phyloP scores from a whole-genome alignment of 108 stramenopile genomes.

The Fragilariopsis cylindrus region DNA sequence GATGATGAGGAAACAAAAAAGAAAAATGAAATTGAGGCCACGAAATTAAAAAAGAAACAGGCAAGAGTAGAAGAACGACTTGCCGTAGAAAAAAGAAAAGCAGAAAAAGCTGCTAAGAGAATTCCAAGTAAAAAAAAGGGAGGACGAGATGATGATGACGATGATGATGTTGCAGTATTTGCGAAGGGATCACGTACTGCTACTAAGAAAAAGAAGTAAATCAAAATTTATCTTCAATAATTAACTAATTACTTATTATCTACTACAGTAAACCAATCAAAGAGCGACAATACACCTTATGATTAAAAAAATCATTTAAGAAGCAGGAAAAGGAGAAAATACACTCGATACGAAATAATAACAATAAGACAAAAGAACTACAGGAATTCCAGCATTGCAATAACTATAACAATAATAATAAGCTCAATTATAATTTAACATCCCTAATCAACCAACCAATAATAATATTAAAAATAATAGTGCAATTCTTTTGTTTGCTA shows the following conservation, averaged over 20 bases:
- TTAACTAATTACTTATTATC: too few relatives aligned
- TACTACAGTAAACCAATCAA: too few relatives aligned
- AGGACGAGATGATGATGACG: constrained; percentile 22
- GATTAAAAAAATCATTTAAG: too few relatives aligned
- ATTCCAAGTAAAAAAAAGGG: constrained; percentile 37
- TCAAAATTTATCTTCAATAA: too few relatives aligned
- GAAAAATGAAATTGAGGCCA: constrained; percentile 42
- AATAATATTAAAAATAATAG: too few relatives aligned
- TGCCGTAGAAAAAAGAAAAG: constrained; percentile 43
- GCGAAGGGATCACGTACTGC: constrained; percentile 34
- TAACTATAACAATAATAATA: too few relatives aligned
- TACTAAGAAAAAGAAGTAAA: constrained; percentile 25
- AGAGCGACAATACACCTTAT: too few relatives aligned
- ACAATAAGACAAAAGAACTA: too few relatives aligned
- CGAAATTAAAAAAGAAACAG: constrained; percentile 48
- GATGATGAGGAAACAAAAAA: constrained; percentile 33
- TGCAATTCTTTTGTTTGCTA: neutral
- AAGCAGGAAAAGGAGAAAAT: too few relatives aligned
- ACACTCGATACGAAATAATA: too few relatives aligned
- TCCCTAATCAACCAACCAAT: neutral
- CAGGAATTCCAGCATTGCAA: too few relatives aligned
- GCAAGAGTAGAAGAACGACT: constrained; percentile 40
- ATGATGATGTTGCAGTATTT: constrained; percentile 42
- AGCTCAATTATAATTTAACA: too few relatives aligned
- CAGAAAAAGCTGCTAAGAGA: constrained; percentile 26